phyloP scores from a whole-genome alignment of 169 alveolate species.

The Neospora caninum region DNA sequence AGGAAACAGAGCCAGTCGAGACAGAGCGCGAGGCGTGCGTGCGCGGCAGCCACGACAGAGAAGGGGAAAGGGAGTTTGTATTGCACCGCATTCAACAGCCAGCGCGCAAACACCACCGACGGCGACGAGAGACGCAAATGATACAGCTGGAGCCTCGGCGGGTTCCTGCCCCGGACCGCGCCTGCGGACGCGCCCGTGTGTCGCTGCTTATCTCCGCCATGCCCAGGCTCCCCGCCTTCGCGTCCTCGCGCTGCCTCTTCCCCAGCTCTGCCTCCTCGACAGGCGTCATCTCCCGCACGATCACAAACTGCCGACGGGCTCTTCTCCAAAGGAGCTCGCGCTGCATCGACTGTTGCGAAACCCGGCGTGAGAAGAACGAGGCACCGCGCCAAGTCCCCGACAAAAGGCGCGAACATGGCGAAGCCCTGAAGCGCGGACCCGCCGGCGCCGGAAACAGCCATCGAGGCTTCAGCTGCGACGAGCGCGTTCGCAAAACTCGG shows the following conservation, averaged over 20 bases:
- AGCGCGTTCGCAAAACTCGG: background rate
- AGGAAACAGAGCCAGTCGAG: conserved; percentile 30
- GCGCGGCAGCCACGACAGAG: background rate
- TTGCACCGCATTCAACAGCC: background rate
- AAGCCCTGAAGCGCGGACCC: background rate
- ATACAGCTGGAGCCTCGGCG: background rate
- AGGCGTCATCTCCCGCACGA: too few relatives aligned
- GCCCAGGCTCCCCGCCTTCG: too few relatives aligned
- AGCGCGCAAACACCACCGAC: conserved; percentile 12
- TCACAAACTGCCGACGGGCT: too few relatives aligned
- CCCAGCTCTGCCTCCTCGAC: too few relatives aligned
- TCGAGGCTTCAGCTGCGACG: background rate
- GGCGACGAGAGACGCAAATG: background rate
- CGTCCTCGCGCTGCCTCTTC: too few relatives aligned
- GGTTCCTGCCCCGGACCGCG: background rate
- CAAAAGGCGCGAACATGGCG: conserved; percentile 29
- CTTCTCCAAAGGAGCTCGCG: background rate
- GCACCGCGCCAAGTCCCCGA: background rate
- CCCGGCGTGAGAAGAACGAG: background rate
- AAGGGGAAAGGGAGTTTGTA: background rate
- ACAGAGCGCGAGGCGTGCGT: conserved; percentile 16
- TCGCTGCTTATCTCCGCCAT: too few relatives aligned
- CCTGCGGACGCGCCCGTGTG: background rate
- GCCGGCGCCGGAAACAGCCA: background rate
- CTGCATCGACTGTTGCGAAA: background rate